A percentile compares a stretch with the other conserved stretches of the same genome.
These are phyloP conservation scores for Alliaria petiolata DNA, from an alignment of 345 rosid species.

Conservation along the genomic window DNA sequence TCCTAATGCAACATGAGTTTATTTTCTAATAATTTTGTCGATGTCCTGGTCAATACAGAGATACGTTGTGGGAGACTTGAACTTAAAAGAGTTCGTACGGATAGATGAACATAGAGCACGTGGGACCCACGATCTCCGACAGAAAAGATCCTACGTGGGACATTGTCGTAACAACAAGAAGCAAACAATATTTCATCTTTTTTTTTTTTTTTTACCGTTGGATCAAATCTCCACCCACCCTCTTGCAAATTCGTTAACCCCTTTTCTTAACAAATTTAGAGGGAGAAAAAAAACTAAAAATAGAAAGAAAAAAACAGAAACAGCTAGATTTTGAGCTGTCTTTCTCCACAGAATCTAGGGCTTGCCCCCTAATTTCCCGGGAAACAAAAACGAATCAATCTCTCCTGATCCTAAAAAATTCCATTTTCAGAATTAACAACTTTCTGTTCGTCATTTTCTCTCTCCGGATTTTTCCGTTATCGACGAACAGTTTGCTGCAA, in stretches of 20 bases:
- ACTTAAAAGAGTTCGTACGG: not conserved
- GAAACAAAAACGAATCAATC: constrained; percentile 10
- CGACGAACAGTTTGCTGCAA: constrained; percentile 26
- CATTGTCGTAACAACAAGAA: constrained; percentile 14
- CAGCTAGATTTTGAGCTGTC: constrained; percentile 7
- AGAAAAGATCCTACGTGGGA: constrained; percentile 25
- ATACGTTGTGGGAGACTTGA: not conserved
- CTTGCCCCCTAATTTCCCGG: constrained; percentile 7
- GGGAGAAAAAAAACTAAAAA: not conserved
- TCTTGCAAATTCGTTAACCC: constrained; percentile 14
- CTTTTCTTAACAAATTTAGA: not conserved
- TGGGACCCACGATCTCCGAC: not conserved
- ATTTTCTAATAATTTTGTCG: not conserved
- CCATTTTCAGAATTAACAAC: constrained; percentile 7
- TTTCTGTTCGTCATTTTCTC: constrained; percentile 7
- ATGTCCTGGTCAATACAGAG: not conserved
- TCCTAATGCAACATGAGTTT: not conserved
- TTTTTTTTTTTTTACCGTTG: not conserved
- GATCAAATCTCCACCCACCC: constrained; percentile 7
- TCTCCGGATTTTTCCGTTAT: constrained; percentile 23
- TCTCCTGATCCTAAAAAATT: constrained; percentile 7
- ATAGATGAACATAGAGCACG: not conserved
- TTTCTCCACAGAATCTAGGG: constrained; percentile 13
- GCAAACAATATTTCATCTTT: not conserved
- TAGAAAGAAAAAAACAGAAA: not conserved